Evolutionary conservation across 2,329 filamentous ascomycete genomes (phyloP).

Genomic region (Aspergillus flavus): DNA sequence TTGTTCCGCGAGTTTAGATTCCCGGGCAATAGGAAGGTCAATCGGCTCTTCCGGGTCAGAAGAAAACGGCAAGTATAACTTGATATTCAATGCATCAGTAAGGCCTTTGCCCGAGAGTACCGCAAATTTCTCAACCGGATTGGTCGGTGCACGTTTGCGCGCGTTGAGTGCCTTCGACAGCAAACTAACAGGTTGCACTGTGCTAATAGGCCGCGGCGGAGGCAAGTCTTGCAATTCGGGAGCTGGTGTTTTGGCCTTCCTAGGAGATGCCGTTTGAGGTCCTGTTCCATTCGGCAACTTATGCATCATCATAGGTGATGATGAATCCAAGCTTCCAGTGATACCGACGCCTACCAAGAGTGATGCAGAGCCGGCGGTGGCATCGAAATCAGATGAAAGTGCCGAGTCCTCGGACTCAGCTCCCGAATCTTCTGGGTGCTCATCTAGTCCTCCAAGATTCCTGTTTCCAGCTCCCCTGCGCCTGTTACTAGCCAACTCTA

Average conservation of each 20-base stretch:
- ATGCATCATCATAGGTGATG: constrained; percentile 51
- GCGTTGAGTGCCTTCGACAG: constrained; percentile 61
- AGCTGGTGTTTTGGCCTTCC: constrained; percentile 50
- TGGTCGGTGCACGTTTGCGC: constrained; percentile 58
- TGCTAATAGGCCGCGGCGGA: constrained; percentile 63
- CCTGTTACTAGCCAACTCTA: constrained; percentile 34
- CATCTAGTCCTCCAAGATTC: constrained; percentile 38
- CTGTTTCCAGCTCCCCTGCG: constrained; percentile 30
- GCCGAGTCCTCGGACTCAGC: constrained; percentile 52
- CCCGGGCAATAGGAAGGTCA: constrained; percentile 60
- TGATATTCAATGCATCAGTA: constrained; percentile 63
- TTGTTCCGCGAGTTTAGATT: constrained; percentile 55
- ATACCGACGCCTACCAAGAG: constrained; percentile 56
- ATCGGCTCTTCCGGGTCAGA: constrained; percentile 57
- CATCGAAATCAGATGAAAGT: constrained; percentile 58
- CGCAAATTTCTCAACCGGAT: constrained; percentile 64
- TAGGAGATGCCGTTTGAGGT: constrained; percentile 51
- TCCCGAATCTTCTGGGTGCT: constrained; percentile 50
- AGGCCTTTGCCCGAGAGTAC: constrained; percentile 63
- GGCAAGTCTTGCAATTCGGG: constrained; percentile 61
- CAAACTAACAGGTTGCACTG: constrained; percentile 58
- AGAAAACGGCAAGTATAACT: constrained; percentile 64
- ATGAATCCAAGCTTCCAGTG: constrained; percentile 49
- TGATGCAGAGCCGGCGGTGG: constrained; percentile 58
- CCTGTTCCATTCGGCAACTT: constrained; percentile 39